Base-by-base conservation (phyloP, 2,329 filamentous ascomycete species). In the Venturia effusa region DNA sequence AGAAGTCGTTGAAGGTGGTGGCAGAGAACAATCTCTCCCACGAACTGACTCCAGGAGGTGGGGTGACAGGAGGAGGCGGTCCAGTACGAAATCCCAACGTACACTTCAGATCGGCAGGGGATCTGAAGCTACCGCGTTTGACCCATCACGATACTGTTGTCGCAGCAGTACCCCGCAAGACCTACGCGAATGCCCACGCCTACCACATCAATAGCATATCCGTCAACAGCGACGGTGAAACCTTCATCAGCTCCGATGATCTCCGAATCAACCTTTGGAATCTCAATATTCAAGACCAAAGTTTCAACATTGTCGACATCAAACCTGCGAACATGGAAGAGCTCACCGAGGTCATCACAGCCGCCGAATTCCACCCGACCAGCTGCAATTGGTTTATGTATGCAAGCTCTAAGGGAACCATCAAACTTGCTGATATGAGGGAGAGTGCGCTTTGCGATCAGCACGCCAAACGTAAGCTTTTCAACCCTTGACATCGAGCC, bases 301-400 rank as follows among this genome's bases (percentile, higher is more conserved):
- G 94, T 80, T 99, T 99, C 84, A 99, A 99, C 79, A 99, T 99
- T 74, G 94, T 99, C 67, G 94, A 99, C 76, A 99, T 99, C 82
- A 99, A 99, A 78, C 94, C 94, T 10, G 94, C 94, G 48, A 99
- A 99, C 76, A 99, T 99, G 94, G 94, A 99, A 78, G 94, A 99
- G 80, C 82, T 99, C 68, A 99, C 94, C 0, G 94, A 99, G 77
- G 94, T 99, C 70, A 97, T 99, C 73, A 99, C 94, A 15, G 94
- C 94, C 51, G 94, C 94, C 63, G 94, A 99, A 74, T 99, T 99
- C 72, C 94, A 99, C 74, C 94, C 94, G 6, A 82, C 88, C 72
- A 96, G 92, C 81, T 99, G 94, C 83, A 97, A 99, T 78, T 96
- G 91, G 92, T 97, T 99, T 80, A 99, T 99, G 93, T 99, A 97